A percentile compares a stretch with the other conserved stretches of the same genome.
phyloP scores from a whole-genome alignment of 2,329 filamentous ascomycete species.

The Penicillium italicum region DNA sequence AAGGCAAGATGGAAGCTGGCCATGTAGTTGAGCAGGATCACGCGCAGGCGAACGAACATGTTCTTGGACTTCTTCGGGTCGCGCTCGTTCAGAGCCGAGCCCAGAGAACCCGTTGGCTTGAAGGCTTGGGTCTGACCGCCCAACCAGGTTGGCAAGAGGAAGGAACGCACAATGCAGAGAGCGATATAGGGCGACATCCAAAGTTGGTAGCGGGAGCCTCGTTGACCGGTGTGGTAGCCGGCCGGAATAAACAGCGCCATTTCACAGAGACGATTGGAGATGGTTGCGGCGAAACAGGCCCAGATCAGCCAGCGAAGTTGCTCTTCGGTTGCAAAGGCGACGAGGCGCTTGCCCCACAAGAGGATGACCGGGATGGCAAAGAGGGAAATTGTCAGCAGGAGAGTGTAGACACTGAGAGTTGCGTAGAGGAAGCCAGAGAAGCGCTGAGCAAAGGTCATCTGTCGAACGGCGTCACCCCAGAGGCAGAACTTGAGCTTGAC shows the following conservation, averaged over 20 bases:
- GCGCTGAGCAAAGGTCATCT: constrained; percentile 56
- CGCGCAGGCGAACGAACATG: constrained; percentile 52
- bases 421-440: constrained; percentile 59
- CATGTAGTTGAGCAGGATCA: constrained; percentile 56
- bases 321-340: constrained; percentile 52
- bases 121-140: constrained; percentile 58
- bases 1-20: constrained; percentile 55
- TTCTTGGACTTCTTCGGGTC: constrained; percentile 41
- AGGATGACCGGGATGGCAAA: constrained; percentile 60
- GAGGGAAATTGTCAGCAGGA: constrained; percentile 53
- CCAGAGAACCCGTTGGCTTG: constrained; percentile 58
- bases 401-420: constrained; percentile 54
- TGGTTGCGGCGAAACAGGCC: constrained; percentile 51
- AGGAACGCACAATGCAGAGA: constrained; percentile 56
- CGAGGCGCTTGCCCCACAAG: constrained; percentile 54
- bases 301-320: constrained; percentile 60
- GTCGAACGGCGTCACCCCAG: constrained; percentile 51
- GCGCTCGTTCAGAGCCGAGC: constrained; percentile 57
- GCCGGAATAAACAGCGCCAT: constrained; percentile 57
- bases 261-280: constrained; percentile 55
- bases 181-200: constrained; percentile 64
- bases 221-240: constrained; percentile 58
- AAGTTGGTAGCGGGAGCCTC: constrained; percentile 54
- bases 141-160: constrained; percentile 57
- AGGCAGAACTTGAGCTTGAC: constrained; percentile 60